Percentiles rank a stretch among this genome's conserved stretches.
phyloP scores from a whole-genome alignment of 2,329 filamentous ascomycete species.

The Penicillium sp. region DNA sequence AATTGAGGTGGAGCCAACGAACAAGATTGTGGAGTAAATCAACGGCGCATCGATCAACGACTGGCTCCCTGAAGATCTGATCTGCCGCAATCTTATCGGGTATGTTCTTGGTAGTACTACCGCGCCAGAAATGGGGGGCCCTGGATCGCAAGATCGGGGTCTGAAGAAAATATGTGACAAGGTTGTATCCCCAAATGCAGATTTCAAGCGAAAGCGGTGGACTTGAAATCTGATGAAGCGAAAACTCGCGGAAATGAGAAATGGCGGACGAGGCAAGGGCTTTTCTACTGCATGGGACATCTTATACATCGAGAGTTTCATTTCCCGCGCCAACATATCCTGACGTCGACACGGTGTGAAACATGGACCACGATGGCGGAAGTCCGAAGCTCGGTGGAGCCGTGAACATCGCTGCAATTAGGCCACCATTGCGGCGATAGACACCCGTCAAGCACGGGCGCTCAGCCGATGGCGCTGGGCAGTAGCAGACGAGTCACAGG shows the following conservation, averaged over 20 bases:
- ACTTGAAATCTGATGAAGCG: conserved; percentile 12
- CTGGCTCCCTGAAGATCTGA: background rate
- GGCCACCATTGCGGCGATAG: conserved; percentile 2
- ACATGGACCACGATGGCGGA: conserved; percentile 15
- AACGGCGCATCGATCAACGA: conserved; percentile 11
- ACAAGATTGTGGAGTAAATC: conserved; percentile 7
- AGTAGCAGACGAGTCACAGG: conserved; percentile 5
- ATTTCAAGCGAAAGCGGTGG: conserved; percentile 6
- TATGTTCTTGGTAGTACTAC: conserved; percentile 5
- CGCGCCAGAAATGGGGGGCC: background rate
- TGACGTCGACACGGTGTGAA: conserved; percentile 12
- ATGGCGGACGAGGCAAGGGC: conserved; percentile 18
- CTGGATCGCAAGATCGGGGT: background rate
- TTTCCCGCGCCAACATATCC: conserved; percentile 7
- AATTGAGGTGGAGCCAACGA: background rate
- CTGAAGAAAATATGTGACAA: conserved; percentile 14
- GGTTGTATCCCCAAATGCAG: conserved; percentile 12
- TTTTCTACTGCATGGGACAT: conserved; percentile 13
- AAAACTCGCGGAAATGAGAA: background rate
- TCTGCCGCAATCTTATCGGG: conserved; percentile 6
- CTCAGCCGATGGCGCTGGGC: background rate
- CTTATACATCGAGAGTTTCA: conserved; percentile 8
- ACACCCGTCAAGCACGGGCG: background rate
- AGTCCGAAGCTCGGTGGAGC: conserved; percentile 11
- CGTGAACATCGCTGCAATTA: background rate